These are phyloP conservation scores for Camillea tinctor DNA, from an alignment of 2,329 filamentous ascomycete genomes.

Conservation along the genomic window DNA sequence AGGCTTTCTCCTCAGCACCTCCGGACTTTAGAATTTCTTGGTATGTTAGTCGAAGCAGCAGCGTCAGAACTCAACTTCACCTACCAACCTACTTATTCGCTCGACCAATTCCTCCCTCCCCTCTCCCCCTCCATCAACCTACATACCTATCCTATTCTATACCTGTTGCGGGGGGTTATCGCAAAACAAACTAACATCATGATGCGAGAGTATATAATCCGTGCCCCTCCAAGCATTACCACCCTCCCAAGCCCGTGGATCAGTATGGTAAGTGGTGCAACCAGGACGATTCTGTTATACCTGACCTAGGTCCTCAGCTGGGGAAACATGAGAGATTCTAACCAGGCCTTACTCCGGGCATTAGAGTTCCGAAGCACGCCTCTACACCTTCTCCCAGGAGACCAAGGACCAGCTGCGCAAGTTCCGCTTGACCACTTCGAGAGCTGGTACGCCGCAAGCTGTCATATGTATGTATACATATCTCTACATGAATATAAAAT, in stretches of 20 bases:
- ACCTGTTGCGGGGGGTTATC: neutral
- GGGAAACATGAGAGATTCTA: neutral
- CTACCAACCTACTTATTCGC: no score
- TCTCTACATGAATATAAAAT: slow-evolving; percentile 10
- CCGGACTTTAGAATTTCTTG: neutral
- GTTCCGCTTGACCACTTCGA: slow-evolving; percentile 87
- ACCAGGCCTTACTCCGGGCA: neutral
- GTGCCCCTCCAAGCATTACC: neutral
- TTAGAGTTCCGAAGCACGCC: slow-evolving; percentile 75
- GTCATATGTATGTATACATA: slow-evolving; percentile 82
- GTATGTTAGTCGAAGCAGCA: neutral
- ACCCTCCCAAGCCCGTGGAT: neutral
- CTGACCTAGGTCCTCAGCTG: neutral
- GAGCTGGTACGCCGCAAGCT: slow-evolving; percentile 80
- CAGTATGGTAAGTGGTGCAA: neutral
- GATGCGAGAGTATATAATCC: neutral
- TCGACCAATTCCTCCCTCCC: no score
- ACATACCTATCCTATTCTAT: neutral
- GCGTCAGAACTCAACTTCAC: neutral
- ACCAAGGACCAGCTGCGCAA: slow-evolving; percentile 89
- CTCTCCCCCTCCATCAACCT: neutral
- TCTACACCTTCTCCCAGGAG: slow-evolving; percentile 90
- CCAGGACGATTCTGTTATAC: no score
- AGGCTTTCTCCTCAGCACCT: neutral
- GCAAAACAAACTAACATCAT: neutral